Evolutionary conservation across 495 filamentous ascomycete species (phyloP), one percentile per base, ranked within the genome.

Genomic region (Aspergillus sclerotioniger): DNA sequence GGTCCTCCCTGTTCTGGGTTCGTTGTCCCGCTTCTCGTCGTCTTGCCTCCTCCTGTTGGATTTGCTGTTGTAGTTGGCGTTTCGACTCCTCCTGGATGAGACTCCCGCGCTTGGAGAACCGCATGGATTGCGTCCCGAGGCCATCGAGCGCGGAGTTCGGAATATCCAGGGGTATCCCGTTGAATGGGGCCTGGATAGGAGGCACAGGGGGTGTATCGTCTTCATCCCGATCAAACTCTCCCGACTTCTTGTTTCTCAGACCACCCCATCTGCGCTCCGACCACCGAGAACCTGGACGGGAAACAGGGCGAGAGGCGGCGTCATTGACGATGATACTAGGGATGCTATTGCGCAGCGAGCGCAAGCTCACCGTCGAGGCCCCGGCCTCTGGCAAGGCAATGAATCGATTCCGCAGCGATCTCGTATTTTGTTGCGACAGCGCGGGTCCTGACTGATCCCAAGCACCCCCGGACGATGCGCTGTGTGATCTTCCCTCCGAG

Each of bases 21-120:
- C 8, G 28, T 17, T 32, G 47, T 25, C 21, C 47, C 13, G 31
- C 28, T 15, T 52, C 39, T 33, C 19, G 37, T 32, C 46, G 46
- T 51, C 32, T 44, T 28, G 50, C 39, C 31, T 57, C 57, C 50
- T 62, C 51, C 21, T 62, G 62, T 10, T 70, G 63, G 1, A 64
- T 43, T 20, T 65, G 59, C 16, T 53, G 54, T 31, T 63, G 58
- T 3, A 66, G 59, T 46, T 57, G 56, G 17, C 65, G 65, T 13
- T 58, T 59, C 58, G 64, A 67, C 19, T 67, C 61, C 39, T 67
- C 62, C 31, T 63, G 69, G 46, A 77, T 72, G 28, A 77, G 63
- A 59, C 80, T 83, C 19, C 80, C 80, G 29, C 83, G 74, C 51
- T 80, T 82, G 8, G 84, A 86, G 57, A 88, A 87, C 28, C 78